These are phyloP conservation scores for Mortierella antarctica DNA, from an alignment of 192 early-diverging fungal genomes.

Conservation along the genomic window DNA sequence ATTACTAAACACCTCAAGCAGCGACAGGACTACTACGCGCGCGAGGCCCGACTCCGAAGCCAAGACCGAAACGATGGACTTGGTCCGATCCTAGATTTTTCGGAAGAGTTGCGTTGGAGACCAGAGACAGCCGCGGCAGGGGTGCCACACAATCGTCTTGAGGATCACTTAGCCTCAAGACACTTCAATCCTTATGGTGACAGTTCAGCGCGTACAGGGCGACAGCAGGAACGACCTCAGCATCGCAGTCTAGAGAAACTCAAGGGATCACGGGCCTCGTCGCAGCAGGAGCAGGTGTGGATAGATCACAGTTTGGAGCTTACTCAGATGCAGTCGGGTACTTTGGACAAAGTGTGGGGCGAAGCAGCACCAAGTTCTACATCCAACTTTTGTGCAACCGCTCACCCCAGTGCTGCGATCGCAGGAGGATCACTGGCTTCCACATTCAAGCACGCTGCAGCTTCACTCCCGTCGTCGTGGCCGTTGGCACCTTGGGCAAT, in stretches of 20 bases:
- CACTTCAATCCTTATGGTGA: constrained; percentile 29
- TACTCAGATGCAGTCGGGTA: not conserved
- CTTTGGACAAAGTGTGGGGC: not conserved
- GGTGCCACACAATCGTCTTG: not conserved
- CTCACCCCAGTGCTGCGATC: not conserved
- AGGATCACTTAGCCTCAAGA: constrained; percentile 7
- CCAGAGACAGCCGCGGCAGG: not conserved
- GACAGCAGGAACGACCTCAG: not conserved
- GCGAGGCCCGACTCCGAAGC: constrained; percentile 26
- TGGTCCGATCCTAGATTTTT: constrained; percentile 43
- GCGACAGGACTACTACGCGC: constrained; percentile 42
- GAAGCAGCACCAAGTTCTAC: not conserved
- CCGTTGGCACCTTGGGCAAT: constrained; percentile 35
- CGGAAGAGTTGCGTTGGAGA: not conserved
- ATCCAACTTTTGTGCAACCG: not conserved
- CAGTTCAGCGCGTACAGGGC: not conserved
- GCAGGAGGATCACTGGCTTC: not conserved
- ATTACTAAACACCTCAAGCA: constrained; percentile 29
- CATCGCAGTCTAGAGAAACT: not conserved
- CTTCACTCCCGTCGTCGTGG: constrained; percentile 22
- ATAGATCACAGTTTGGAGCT: constrained; percentile 13
- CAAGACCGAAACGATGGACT: constrained; percentile 37
- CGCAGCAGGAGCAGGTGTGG: constrained; percentile 43
- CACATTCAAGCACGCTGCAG: constrained; percentile 22
- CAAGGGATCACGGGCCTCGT: constrained; percentile 6